Evolutionary conservation across 805 yeast genomes (phyloP).

Genomic region (Starmerella floris): DNA sequence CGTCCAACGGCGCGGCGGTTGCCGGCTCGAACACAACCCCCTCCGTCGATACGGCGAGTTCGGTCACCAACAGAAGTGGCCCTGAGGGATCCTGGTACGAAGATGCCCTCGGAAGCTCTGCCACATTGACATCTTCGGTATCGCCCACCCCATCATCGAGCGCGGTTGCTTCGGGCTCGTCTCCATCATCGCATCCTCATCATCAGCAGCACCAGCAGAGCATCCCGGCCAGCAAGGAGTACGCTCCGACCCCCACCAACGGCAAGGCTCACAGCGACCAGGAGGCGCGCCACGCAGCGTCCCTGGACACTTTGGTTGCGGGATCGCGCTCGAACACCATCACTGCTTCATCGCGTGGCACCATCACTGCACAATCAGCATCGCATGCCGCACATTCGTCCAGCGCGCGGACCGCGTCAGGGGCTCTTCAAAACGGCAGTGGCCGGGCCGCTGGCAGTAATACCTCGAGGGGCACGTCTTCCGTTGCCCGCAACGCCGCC

Average conservation of each 20-base stretch:
- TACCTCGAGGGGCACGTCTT: background rate
- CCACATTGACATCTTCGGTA: background rate
- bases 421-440: background rate
- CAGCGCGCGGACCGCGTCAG: background rate
- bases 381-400: background rate
- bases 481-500: background rate
- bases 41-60: background rate
- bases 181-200: background rate
- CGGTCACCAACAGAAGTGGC: too few species aligned
- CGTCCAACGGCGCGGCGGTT: background rate
- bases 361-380: background rate
- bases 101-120: background rate
- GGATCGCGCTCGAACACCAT: conserved; percentile 16
- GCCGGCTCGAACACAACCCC: background rate
- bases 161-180: background rate
- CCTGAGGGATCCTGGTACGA: too few species aligned
- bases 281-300: conserved; percentile 1
- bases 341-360: conserved; percentile 2
- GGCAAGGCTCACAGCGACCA: background rate
- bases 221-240: background rate
- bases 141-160: background rate
- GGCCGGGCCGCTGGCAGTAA: background rate
- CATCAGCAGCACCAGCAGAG: background rate
- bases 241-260: background rate
- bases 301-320: conserved; percentile 13